These are phyloP conservation scores for Umbelopsis sp. DNA, from an alignment of 192 early-diverging fungal species.

Conservation along the genomic window DNA sequence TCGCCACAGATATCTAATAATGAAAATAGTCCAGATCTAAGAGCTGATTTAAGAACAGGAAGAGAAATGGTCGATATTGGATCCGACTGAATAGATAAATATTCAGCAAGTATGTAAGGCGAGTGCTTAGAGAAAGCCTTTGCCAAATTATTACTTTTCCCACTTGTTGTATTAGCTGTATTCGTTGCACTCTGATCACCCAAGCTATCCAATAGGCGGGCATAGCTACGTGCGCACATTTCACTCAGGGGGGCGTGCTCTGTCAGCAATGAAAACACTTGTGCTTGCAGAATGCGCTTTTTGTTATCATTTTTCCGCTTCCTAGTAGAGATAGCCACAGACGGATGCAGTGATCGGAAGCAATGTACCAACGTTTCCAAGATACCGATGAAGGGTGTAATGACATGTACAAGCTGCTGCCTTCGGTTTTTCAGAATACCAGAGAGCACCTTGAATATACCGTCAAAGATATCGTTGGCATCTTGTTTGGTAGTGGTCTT, in stretches of 20 bases:
- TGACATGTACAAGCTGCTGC: slow-evolving; percentile 46
- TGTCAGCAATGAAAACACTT: slow-evolving; percentile 41
- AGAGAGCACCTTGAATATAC: slow-evolving; percentile 50
- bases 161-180: slow-evolving; percentile 11
- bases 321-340: slow-evolving; percentile 41
- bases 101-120: slow-evolving; percentile 54
- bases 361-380: slow-evolving; percentile 57
- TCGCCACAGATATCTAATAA: slow-evolving; percentile 68
- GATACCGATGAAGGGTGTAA: slow-evolving; percentile 55
- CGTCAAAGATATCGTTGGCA: slow-evolving; percentile 49
- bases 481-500: slow-evolving; percentile 6
- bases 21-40: slow-evolving; percentile 58
- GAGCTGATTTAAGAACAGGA: slow-evolving; percentile 41
- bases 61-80: slow-evolving; percentile 44
- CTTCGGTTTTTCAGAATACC: slow-evolving; percentile 52
- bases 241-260: slow-evolving; percentile 34
- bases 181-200: not conserved
- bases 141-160: slow-evolving; percentile 16
- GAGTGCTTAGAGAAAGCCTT: slow-evolving; percentile 52
- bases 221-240: slow-evolving; percentile 18
- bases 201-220: slow-evolving; percentile 24
- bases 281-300: slow-evolving; percentile 18
- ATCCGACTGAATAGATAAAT: slow-evolving; percentile 58
- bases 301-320: slow-evolving; percentile 32
- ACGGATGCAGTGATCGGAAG: slow-evolving; percentile 55